Conservation (phyloP, 306 rosid genomes). For the Medicago lupulina region DNA sequence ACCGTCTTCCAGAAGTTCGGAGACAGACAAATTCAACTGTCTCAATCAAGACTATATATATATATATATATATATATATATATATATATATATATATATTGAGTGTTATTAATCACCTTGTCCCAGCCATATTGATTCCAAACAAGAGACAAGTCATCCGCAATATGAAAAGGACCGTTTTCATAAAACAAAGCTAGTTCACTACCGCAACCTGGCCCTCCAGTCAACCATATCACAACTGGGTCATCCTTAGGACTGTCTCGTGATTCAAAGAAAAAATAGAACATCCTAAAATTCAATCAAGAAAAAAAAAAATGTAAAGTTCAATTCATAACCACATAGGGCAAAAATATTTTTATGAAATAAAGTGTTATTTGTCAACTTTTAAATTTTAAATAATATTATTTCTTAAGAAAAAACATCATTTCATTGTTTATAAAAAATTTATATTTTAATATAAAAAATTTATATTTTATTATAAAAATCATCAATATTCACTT, state of each 20-base stretch:
- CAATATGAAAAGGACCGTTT: slow-evolving; percentile 85
- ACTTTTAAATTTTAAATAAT: too few relatives aligned
- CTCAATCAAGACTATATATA: too few relatives aligned
- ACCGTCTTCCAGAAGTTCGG: too few relatives aligned
- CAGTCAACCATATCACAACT: slow-evolving; percentile 87
- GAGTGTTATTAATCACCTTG: slow-evolving; percentile 48
- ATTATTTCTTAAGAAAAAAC: too few relatives aligned
- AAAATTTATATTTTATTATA: too few relatives aligned
- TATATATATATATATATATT: too few relatives aligned
- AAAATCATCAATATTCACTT: too few relatives aligned
- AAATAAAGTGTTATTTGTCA: too few relatives aligned
- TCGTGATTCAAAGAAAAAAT: slow-evolving; percentile 88
- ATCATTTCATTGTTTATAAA: too few relatives aligned
- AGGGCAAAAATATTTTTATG: neutral
- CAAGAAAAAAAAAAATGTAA: neutral
- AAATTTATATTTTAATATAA: too few relatives aligned
- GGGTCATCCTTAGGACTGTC: slow-evolving; percentile 60
- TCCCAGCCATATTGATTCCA: slow-evolving; percentile 96
- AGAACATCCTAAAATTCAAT: slow-evolving; percentile 69
- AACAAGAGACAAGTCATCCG: slow-evolving; percentile 65
- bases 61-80: too few relatives aligned
- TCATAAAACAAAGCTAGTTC: slow-evolving; percentile 87
- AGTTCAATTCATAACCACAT: neutral
- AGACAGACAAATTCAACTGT: too few relatives aligned
- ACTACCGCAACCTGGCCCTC: slow-evolving; percentile 96